phyloP scores from a whole-genome alignment of 1,139 yeast genomes.

The Casaregolazyma suthepensis region DNA sequence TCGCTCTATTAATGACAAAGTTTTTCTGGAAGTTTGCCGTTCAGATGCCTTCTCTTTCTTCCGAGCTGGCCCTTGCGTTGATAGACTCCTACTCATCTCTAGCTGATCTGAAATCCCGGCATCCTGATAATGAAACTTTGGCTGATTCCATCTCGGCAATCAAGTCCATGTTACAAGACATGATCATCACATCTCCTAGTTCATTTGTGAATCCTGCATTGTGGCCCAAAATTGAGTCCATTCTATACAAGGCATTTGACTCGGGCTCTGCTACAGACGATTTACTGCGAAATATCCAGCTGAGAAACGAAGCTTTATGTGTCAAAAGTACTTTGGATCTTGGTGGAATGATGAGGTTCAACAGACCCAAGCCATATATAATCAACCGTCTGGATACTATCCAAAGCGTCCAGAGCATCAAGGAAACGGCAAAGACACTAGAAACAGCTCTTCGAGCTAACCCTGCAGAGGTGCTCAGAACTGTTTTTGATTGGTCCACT shows the following conservation, averaged over 20 bases:
- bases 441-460: slow-evolving; percentile 15
- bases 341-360: slow-evolving; percentile 15
- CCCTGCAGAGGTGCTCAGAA: slow-evolving; percentile 19
- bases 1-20: slow-evolving; percentile 52
- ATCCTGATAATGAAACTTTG: slow-evolving; percentile 2
- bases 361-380: slow-evolving; percentile 11
- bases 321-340: slow-evolving; percentile 22
- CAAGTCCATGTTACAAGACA: slow-evolving; percentile 15
- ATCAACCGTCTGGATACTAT: slow-evolving; percentile 21
- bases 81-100: slow-evolving; percentile 19
- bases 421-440: slow-evolving; percentile 19
- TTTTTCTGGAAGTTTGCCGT: slow-evolving; percentile 63
- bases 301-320: slow-evolving; percentile 28
- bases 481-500: slow-evolving; percentile 30
- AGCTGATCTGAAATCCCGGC: slow-evolving; percentile 12
- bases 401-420: slow-evolving; percentile 19
- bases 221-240: slow-evolving; percentile 60
- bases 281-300: slow-evolving; percentile 30
- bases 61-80: slow-evolving; percentile 28
- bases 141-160: slow-evolving; percentile 2
- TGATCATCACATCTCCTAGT: slow-evolving; percentile 55
- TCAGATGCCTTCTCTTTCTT: slow-evolving; percentile 38
- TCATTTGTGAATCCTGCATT: slow-evolving; percentile 70
- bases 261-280: slow-evolving; percentile 19
- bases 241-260: slow-evolving; percentile 40